Base-by-base conservation (phyloP, 2,329 filamentous ascomycete genomes). In the Curvularia verruculosa region DNA sequence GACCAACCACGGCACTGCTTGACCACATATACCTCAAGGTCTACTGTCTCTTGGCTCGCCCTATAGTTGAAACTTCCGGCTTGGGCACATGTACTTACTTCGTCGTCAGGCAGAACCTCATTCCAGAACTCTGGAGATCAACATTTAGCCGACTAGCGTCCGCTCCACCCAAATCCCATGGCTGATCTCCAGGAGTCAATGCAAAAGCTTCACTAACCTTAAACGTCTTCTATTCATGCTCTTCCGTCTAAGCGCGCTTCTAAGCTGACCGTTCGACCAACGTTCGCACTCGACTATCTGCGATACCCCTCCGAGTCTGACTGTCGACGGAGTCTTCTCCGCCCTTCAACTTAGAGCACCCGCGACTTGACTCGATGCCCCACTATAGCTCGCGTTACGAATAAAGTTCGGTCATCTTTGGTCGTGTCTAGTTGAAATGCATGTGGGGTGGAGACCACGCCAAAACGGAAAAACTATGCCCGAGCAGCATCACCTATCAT, bases 91-190 rank as follows among this genome's bases (percentile, higher is more conserved):
- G 39, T 23, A 28, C n/a, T n/a, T 36, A 44, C 54, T 13, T 43
- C 23, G 13, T 44, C 48, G 43, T 34, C 49, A 48, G 49, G 21
- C 47, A 47, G 43, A 53, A n/a, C 26, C 54, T 45, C 39, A 37
- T 56, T 43, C 54, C 54, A 41, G 44, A 15, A 13, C 37, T 29
- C 36, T 53, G 54, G 54, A 41, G 49, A 53, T 56, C 44, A 48
- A 19, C 49, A 44, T 31, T 46, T 36, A 21, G 43, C 41, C 34
- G 37, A 47, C 37, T 56, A 56, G 54, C 48, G 49, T 49, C 54
- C 54, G 54, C 49, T 56, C 28, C 39, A 47, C 23, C n/a, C 51
- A 52, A 41, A 44, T 44, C 41, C 49, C 47, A 47, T 53, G 28
- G 43, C 26, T 37, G 49, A 56, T 56, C 44, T 53, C 43, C 37